Percentiles rank a stretch among this genome's conserved stretches.
phyloP scores from a whole-genome alignment of 108 stramenopile species.

The Nannochloropsis salina region DNA sequence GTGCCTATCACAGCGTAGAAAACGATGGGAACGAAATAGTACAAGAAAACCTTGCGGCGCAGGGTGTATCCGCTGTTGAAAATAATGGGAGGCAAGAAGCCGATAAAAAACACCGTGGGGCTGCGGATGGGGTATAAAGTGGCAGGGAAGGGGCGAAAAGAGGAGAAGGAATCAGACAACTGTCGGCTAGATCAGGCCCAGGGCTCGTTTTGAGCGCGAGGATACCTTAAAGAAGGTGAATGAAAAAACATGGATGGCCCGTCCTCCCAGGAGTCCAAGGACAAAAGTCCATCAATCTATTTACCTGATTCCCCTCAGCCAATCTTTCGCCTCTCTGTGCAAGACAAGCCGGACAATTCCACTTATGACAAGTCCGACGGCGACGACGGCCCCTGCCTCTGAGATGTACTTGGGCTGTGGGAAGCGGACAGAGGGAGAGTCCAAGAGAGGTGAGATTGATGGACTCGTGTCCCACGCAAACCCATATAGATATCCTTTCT shows the following conservation, averaged over 20 bases:
- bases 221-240: too few species aligned
- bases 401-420: not conserved
- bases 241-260: too few species aligned
- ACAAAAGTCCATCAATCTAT: too few species aligned
- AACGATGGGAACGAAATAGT: slow-evolving; percentile 60
- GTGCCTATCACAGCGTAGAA: slow-evolving; percentile 70
- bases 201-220: too few species aligned
- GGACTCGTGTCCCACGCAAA: not conserved
- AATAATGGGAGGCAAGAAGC: slow-evolving; percentile 75
- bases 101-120: slow-evolving; percentile 67
- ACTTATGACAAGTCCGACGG: not conserved
- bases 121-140: not conserved
- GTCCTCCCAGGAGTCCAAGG: too few species aligned
- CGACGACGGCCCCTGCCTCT: not conserved
- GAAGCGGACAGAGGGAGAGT: not conserved
- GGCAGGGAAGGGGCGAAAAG: too few species aligned
- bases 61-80: slow-evolving; percentile 75
- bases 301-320: not conserved
- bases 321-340: not conserved
- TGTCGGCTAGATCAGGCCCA: too few species aligned
- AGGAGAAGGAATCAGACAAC: too few species aligned
- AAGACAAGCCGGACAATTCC: not conserved
- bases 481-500: not conserved
- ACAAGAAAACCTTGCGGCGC: slow-evolving; percentile 60
- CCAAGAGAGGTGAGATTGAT: not conserved